These are phyloP conservation scores for Hydrangea macrophylla DNA, from an alignment of 148 eudicot genomes.

Conservation along the genomic window DNA sequence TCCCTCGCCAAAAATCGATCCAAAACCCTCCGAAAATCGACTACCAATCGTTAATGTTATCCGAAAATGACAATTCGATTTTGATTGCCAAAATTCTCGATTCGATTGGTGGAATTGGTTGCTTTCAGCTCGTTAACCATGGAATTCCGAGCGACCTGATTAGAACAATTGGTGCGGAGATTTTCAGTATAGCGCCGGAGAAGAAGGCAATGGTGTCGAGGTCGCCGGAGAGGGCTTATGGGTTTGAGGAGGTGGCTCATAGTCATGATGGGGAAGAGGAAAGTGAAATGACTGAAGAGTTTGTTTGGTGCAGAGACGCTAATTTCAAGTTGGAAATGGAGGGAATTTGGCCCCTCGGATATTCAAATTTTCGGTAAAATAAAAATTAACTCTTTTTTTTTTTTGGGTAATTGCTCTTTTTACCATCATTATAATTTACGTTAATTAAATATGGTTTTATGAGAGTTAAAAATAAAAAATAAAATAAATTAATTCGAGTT, in stretches of 20 bases:
- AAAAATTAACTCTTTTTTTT: too few species aligned
- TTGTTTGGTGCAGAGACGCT: constrained; percentile 56
- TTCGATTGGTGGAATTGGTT: constrained; percentile 39
- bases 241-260: constrained; percentile 78
- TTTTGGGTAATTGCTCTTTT: too few species aligned
- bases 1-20: constrained; percentile 54
- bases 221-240: constrained; percentile 40
- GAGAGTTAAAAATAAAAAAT: too few species aligned
- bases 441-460: too few species aligned
- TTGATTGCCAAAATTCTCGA: constrained; percentile 19
- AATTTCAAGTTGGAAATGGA: constrained; percentile 54
- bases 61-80: constrained; percentile 6
- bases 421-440: too few species aligned
- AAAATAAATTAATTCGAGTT: too few species aligned
- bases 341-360: constrained; percentile 59
- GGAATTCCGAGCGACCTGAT: constrained; percentile 43
- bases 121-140: constrained; percentile 68
- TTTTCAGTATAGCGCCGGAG: constrained; percentile 47
- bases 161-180: constrained; percentile 29
- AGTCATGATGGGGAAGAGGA: constrained; percentile 45
- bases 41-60: constrained; percentile 13
- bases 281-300: constrained; percentile 53
- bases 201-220: constrained; percentile 43
- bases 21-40: constrained; percentile 52
- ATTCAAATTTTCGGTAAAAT: constrained; percentile 73